Base-by-base conservation (phyloP, 2,329 filamentous ascomycete genomes). In the Fusarium verticillioides region DNA sequence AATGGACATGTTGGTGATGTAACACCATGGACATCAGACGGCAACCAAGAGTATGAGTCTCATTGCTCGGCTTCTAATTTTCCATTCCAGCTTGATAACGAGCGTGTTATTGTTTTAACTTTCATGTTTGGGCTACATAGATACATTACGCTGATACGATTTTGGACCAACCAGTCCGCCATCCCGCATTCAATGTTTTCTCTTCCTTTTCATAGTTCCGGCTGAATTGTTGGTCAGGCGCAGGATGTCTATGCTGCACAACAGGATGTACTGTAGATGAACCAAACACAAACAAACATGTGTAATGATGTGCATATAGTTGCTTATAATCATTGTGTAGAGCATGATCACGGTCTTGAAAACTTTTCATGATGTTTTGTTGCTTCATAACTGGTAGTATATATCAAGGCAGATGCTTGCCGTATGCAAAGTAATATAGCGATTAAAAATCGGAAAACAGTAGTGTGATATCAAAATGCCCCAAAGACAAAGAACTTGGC, bases 401-500 rank as follows among this genome's bases (percentile, higher is more conserved):
- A 69, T 66, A 66, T 32, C 60, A 50, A 60, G 39, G 64, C 39
- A 42, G n/a, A 50, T 58, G 26, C 44, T 59, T 50, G 42, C 30
- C 28, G 36, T 16, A n/a, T 23, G 26, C 52, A 57, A 73, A 49
- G 37, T 32, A 60, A 58, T 61, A 53, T 52, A 36, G 43, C 19
- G 62, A 42, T 39, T 32, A 61, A 66, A 50, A 73, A 61, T 57
- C 52, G 50, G 39, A 67, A 68, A 52, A 50, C 53, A 62, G 53
- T 50, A 60, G 46, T 59, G 53, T 76, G 67, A 75, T 76, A 74
- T 69, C 60, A 62, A 69, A 42, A 73, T 69, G 63, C 60, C 58
- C 66, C 62, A 72, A 67, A 62, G 59, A 52, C 57, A 54, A 53
- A 68, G 44, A 36, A 46, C 23, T 53, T 53, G 37, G 40, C 57